Percentiles rank a stretch among this genome's conserved stretches.
Evolutionary conservation across 805 yeast genomes (phyloP).

Genomic region (Sugiyamaella floridensis): DNA sequence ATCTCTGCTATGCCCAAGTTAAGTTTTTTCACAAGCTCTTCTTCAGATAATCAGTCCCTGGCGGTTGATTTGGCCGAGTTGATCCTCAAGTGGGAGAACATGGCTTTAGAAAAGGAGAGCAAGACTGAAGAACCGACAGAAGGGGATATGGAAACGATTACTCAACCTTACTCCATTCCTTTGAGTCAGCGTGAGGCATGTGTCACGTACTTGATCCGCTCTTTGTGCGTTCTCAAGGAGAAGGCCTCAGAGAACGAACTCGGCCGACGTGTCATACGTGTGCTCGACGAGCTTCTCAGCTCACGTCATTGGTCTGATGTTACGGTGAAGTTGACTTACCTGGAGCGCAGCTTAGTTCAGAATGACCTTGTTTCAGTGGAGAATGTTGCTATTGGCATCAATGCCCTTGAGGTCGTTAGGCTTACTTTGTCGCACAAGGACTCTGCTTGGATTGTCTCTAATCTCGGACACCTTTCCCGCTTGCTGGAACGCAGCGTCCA

Average conservation of each 20-base stretch:
- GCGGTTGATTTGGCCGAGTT: conserved; percentile 88
- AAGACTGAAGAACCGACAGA: conserved; percentile 25
- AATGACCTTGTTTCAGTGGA: conserved; percentile 59
- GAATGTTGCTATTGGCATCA: conserved; percentile 70
- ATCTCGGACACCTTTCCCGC: conserved; percentile 60
- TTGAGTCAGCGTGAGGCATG: conserved; percentile 81
- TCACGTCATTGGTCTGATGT: conserved; percentile 82
- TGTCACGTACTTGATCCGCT: conserved; percentile 79
- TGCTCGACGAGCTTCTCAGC: conserved; percentile 64
- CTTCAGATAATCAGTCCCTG: conserved; percentile 70
- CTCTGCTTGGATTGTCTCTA: conserved; percentile 69
- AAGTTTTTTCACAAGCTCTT: conserved; percentile 68
- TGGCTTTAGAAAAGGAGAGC: conserved; percentile 19
- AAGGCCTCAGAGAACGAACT: conserved; percentile 77
- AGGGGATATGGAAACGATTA: conserved; percentile 29
- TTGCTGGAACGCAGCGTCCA: conserved; percentile 74
- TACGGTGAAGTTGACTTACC: conserved; percentile 75
- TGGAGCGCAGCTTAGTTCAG: conserved; percentile 77
- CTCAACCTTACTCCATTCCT: conserved; percentile 55
- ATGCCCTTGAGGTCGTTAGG: conserved; percentile 83
- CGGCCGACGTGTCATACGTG: conserved; percentile 74
- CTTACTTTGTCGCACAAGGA: conserved; percentile 75
- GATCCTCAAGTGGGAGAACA: conserved; percentile 77
- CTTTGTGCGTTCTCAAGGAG: conserved; percentile 78
- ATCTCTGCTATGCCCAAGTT: conserved; percentile 89